A percentile compares a stretch with the other conserved stretches of the same genome.
Evolutionary conservation across 208 protist genomes (phyloP).

Genomic region (Zelonia costaricensis): DNA sequence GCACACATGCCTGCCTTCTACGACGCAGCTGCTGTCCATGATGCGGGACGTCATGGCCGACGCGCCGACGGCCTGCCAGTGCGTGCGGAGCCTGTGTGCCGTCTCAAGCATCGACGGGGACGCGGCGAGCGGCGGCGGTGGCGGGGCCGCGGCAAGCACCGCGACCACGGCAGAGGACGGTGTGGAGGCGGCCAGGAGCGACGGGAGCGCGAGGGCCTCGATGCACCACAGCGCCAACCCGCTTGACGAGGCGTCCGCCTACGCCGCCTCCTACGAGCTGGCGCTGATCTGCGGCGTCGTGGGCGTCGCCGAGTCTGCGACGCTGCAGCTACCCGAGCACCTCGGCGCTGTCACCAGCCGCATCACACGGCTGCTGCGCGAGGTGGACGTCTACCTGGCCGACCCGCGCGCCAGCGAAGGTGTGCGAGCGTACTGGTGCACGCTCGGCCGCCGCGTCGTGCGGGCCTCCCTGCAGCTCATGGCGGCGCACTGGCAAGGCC

Average conservation of each 20-base stretch:
- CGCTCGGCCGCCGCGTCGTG: slow-evolving; percentile 21
- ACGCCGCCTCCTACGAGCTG: slow-evolving; percentile 31
- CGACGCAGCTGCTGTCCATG: slow-evolving; percentile 42
- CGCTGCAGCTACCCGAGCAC: slow-evolving; percentile 16
- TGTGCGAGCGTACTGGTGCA: slow-evolving; percentile 22
- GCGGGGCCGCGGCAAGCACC: neutral
- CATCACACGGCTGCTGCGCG: slow-evolving; percentile 11
- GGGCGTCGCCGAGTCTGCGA: slow-evolving; percentile 4
- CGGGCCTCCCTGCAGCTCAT: slow-evolving; percentile 15
- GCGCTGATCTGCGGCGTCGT: slow-evolving; percentile 24
- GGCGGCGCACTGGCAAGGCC: slow-evolving; percentile 24
- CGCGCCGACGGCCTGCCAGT: slow-evolving; percentile 4
- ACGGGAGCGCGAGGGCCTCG: neutral
- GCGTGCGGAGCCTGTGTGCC: slow-evolving; percentile 20
- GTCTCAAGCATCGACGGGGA: slow-evolving; percentile 18
- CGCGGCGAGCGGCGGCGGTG: neutral
- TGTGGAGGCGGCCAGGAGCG: neutral
- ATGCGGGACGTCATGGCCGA: slow-evolving; percentile 20
- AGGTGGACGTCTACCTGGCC: slow-evolving; percentile 16
- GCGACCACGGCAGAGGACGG: neutral
- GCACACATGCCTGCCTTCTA: slow-evolving; percentile 39
- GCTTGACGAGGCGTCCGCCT: slow-evolving; percentile 24
- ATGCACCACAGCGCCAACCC: neutral
- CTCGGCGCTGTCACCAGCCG: slow-evolving; percentile 12
- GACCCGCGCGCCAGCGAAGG: slow-evolving; percentile 19